Conservation (phyloP, 768 basidiomycete genomes). For the Sistotremastrum niveocremeum region DNA sequence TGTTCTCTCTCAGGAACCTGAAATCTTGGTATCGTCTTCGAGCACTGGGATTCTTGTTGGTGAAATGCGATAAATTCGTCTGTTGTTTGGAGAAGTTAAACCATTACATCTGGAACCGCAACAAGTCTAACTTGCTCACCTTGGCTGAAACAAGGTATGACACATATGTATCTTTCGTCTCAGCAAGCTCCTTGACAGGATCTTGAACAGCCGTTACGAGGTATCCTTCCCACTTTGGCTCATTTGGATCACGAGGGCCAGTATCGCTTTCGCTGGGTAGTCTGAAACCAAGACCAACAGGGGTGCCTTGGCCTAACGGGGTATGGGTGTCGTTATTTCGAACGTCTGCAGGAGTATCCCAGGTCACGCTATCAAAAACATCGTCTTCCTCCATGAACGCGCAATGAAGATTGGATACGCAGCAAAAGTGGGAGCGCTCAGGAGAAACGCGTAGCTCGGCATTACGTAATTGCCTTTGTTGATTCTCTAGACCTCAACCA, state of each 20-base stretch:
- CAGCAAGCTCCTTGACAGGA: slow-evolving; percentile 90
- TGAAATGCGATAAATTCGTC: slow-evolving; percentile 88
- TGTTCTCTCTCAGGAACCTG: slow-evolving; percentile 79
- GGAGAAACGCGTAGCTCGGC: too few relatives aligned
- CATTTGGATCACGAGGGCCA: slow-evolving; percentile 42
- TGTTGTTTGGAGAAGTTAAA: slow-evolving; percentile 19
- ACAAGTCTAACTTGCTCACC: slow-evolving; percentile 33
- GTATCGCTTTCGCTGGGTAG: slow-evolving; percentile 57
- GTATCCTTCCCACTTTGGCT: slow-evolving; percentile 87
- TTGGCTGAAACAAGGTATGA: slow-evolving; percentile 85
- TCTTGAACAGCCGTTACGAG: slow-evolving; percentile 76
- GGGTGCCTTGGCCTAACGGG: slow-evolving; percentile 4
- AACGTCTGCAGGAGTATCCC: slow-evolving; percentile 61
- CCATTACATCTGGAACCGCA: slow-evolving; percentile 2
- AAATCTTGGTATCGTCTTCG: slow-evolving; percentile 95
- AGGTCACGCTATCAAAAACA: slow-evolving; percentile 84
- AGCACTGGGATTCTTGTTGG: slow-evolving; percentile 54
- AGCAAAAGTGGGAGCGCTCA: too few relatives aligned
- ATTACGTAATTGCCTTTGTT: too few relatives aligned
- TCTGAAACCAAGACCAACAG: slow-evolving; percentile 63
- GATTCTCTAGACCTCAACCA: too few relatives aligned
- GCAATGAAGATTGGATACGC: too few relatives aligned
- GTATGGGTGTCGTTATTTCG: slow-evolving; percentile 18
- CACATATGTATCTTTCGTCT: slow-evolving; percentile 94
- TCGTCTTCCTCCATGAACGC: slow-evolving; percentile 75